Evolutionary conservation across 192 early-diverging fungal species (phyloP).

Genomic region (Dispira parvispora): DNA sequence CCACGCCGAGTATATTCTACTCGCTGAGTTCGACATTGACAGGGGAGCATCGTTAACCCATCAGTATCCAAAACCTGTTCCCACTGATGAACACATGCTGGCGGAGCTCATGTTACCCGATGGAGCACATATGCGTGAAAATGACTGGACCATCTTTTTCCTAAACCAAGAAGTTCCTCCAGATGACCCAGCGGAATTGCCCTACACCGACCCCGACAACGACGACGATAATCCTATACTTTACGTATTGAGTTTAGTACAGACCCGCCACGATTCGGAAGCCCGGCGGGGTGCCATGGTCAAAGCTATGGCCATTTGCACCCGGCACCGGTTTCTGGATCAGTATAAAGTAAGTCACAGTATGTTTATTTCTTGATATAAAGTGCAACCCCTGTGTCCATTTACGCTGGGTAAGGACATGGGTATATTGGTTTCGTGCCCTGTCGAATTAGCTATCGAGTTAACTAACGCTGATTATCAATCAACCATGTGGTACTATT

Average conservation of each 20-base stretch:
- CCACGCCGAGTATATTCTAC: slow-evolving; percentile 69
- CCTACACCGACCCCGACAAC: slow-evolving; percentile 16
- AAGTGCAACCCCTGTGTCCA: slow-evolving; percentile 4
- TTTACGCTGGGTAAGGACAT: not conserved
- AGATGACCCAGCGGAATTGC: not conserved
- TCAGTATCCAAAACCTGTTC: slow-evolving; percentile 72
- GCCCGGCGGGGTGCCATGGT: slow-evolving; percentile 77
- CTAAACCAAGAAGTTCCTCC: slow-evolving; percentile 47
- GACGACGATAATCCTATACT: slow-evolving; percentile 44
- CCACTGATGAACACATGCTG: slow-evolving; percentile 65
- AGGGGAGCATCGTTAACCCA: slow-evolving; percentile 71
- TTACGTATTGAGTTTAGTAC: slow-evolving; percentile 85
- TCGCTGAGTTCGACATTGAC: slow-evolving; percentile 95
- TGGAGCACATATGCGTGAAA: slow-evolving; percentile 80
- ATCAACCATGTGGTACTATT: too few species aligned
- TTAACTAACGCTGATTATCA: too few species aligned
- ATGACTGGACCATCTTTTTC: slow-evolving; percentile 91
- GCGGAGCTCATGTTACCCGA: slow-evolving; percentile 96
- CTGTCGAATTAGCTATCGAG: too few species aligned
- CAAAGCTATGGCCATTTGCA: slow-evolving; percentile 89
- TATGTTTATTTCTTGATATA: not conserved
- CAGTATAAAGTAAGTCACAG: slow-evolving; percentile 19
- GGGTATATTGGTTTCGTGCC: too few species aligned
- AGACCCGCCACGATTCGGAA: slow-evolving; percentile 72
- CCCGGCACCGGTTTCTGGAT: slow-evolving; percentile 78